These are phyloP conservation scores for Epichloe scottii DNA, from an alignment of 2,329 filamentous ascomycete genomes.

Conservation along the genomic window DNA sequence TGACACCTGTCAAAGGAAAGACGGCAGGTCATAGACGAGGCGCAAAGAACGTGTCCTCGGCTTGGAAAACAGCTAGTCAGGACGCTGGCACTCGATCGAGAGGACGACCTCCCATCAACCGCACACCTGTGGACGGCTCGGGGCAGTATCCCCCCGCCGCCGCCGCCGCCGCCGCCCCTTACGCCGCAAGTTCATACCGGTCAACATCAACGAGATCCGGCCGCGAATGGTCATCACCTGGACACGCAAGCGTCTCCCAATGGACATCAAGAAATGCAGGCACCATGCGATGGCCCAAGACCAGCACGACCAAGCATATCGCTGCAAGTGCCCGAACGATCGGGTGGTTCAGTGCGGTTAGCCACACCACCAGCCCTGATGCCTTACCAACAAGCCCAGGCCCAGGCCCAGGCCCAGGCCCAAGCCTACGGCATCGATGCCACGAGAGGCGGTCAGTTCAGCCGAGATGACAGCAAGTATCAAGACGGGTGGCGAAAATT, in stretches of 20 bases:
- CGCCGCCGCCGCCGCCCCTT: not conserved
- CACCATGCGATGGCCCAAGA: constrained; percentile 10
- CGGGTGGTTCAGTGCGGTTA: constrained; percentile 46
- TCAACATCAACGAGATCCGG: not conserved
- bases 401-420: not conserved
- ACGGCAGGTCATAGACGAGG: constrained; percentile 48
- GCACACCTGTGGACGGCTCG: constrained; percentile 45
- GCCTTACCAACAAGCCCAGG: constrained; percentile 27
- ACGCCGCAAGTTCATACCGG: not conserved
- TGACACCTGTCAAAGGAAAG: constrained; percentile 51
- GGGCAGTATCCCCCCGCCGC: constrained; percentile 46
- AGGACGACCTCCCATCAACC: constrained; percentile 66
- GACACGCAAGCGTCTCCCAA: not conserved
- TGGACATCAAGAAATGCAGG: constrained; percentile 6
- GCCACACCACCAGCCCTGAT: constrained; percentile 41
- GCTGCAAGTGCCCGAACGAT: constrained; percentile 34
- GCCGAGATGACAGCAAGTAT: constrained; percentile 1
- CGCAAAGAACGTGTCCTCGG: constrained; percentile 75
- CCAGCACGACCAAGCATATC: constrained; percentile 26
- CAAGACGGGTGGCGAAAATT: constrained; percentile 10
- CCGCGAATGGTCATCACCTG: not conserved
- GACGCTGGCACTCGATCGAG: constrained; percentile 57
- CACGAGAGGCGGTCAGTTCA: not conserved
- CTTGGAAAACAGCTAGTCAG: constrained; percentile 61
- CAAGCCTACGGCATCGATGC: not conserved